These are phyloP conservation scores for Aspergillus sojae DNA, from an alignment of 2,329 filamentous ascomycete species.

Conservation along the genomic window DNA sequence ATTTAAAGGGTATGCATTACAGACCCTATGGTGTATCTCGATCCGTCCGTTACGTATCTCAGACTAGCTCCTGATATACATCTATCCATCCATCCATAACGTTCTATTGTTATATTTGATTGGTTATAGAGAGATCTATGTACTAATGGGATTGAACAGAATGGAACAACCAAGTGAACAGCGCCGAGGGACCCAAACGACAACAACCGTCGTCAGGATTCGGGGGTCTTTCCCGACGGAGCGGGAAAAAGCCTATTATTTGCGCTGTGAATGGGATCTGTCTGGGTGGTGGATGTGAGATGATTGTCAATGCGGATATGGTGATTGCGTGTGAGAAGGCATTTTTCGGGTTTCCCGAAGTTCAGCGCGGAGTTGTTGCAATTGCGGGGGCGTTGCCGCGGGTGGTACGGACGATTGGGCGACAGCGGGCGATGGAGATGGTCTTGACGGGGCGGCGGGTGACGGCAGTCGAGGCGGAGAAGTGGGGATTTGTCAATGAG, in stretches of 20 bases:
- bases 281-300: constrained; percentile 76
- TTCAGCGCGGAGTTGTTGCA: constrained; percentile 70
- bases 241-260: constrained; percentile 68
- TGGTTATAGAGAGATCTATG: too few species aligned
- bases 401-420: constrained; percentile 65
- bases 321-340: constrained; percentile 62
- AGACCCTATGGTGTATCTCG: too few species aligned
- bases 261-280: constrained; percentile 76
- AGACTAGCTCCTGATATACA: too few species aligned
- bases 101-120: too few species aligned
- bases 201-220: constrained; percentile 39
- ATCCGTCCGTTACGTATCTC: too few species aligned
- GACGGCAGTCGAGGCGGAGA: constrained; percentile 60
- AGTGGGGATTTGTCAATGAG: constrained; percentile 72
- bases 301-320: constrained; percentile 72
- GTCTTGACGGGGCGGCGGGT: constrained; percentile 66
- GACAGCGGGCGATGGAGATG: constrained; percentile 73
- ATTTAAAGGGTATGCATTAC: constrained; percentile 42
- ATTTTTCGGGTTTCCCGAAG: constrained; percentile 71
- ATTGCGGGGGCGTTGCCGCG: constrained; percentile 71
- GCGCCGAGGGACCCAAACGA: constrained; percentile 12
- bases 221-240: constrained; percentile 47
- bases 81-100: too few species aligned
- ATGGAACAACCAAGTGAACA: constrained; percentile 33
- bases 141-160: constrained; percentile 23